phyloP scores from a whole-genome alignment of 495 filamentous ascomycete genomes.

The Hyaloscypha bicolor region DNA sequence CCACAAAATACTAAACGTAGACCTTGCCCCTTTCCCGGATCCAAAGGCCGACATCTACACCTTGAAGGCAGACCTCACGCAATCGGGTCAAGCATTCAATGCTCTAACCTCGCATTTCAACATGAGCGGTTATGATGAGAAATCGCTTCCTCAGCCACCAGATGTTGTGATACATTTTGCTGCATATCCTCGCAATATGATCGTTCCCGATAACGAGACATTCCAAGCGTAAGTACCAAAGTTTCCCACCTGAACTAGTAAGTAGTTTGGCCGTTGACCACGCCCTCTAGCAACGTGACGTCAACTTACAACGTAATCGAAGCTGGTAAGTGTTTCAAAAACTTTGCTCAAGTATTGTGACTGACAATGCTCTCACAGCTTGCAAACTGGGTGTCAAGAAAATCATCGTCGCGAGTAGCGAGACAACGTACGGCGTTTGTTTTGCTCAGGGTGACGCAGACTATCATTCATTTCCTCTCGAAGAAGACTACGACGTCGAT shows the following conservation, averaged over 20 bases:
- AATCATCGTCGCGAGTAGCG: slow-evolving; percentile 57
- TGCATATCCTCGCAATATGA: slow-evolving; percentile 60
- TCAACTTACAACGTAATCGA: slow-evolving; percentile 64
- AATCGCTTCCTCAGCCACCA: slow-evolving; percentile 41
- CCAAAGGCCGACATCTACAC: slow-evolving; percentile 54
- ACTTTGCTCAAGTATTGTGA: neutral
- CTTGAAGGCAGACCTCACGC: slow-evolving; percentile 58
- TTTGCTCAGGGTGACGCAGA: slow-evolving; percentile 59
- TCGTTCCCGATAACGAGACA: slow-evolving; percentile 56
- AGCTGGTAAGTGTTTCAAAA: slow-evolving; percentile 31
- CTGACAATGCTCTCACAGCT: slow-evolving; percentile 28
- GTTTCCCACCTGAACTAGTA: slow-evolving; percentile 6
- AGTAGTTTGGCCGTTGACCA: too few relatives aligned
- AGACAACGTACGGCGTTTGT: slow-evolving; percentile 61
- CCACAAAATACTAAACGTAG: slow-evolving; percentile 61
- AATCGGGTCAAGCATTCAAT: slow-evolving; percentile 61
- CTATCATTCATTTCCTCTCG: slow-evolving; percentile 52
- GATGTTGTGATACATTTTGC: slow-evolving; percentile 66
- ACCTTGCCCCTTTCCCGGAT: slow-evolving; percentile 48
- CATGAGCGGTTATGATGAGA: slow-evolving; percentile 48
- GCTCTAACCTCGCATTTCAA: slow-evolving; percentile 59
- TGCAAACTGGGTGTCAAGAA: slow-evolving; percentile 62
- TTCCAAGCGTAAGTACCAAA: slow-evolving; percentile 54
- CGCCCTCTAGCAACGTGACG: neutral
- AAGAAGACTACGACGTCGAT: slow-evolving; percentile 62